These are phyloP conservation scores for Prosopis cineraria DNA, from an alignment of 306 rosid genomes.

Conservation along the genomic window DNA sequence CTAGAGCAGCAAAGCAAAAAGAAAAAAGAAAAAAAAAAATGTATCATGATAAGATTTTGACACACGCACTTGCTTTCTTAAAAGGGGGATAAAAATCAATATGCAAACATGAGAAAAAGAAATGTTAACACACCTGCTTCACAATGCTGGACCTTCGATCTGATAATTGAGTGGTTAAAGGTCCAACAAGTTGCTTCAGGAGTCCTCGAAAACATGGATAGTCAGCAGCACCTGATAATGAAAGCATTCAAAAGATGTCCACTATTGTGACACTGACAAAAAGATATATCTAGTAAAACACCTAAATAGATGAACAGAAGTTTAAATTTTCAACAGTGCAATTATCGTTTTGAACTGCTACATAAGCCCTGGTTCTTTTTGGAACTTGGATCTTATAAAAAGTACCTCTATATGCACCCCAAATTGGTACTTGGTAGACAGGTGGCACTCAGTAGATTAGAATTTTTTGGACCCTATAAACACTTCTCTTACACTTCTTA, in stretches of 20 bases:
- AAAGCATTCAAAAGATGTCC: constrained; percentile 23
- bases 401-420: constrained; percentile 11
- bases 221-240: constrained; percentile 80
- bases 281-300: background rate
- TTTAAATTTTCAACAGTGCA: constrained; percentile 7
- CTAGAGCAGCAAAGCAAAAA: constrained; percentile 48
- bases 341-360: constrained; percentile 10
- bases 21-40: background rate
- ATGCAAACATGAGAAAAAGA: background rate
- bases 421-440: constrained; percentile 7
- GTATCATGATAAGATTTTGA: constrained; percentile 20
- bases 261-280: background rate
- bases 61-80: background rate
- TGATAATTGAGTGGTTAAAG: constrained; percentile 86
- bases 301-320: background rate
- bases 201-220: constrained; percentile 85
- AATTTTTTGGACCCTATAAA: constrained; percentile 23
- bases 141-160: constrained; percentile 98
- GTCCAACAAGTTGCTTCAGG: constrained; percentile 93
- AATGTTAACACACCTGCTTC: constrained; percentile 74
- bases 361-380: constrained; percentile 7
- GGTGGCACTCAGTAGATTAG: constrained; percentile 14
- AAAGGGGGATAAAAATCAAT: background rate
- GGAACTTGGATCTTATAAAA: constrained; percentile 28
- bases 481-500: constrained; percentile 21